A percentile compares a stretch with the other conserved stretches of the same genome.
phyloP scores from a whole-genome alignment of 176 grass and related monocot genomes.

The Elymus sibiricus region DNA sequence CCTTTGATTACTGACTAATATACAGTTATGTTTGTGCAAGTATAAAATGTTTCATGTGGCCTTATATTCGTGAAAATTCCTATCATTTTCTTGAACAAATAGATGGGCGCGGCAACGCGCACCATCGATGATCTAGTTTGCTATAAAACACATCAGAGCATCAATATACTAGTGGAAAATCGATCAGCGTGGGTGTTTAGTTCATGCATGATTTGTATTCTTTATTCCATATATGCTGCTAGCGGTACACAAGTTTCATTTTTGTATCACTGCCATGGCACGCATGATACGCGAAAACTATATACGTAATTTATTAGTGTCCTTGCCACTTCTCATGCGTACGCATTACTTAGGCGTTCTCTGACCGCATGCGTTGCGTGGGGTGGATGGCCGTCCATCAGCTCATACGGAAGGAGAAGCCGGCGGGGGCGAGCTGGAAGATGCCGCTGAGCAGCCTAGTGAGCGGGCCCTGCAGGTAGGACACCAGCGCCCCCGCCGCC shows the following conservation, averaged over 20 bases:
- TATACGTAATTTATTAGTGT: too few relatives aligned
- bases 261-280: neutral
- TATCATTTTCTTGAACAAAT: too few relatives aligned
- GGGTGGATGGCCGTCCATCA: neutral
- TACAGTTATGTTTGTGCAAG: too few relatives aligned
- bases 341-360: neutral
- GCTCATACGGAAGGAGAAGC: constrained; percentile 38
- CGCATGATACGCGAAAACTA: too few relatives aligned
- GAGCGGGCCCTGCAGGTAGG: constrained; percentile 33
- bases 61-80: too few relatives aligned
- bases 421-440: constrained; percentile 34
- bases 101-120: too few relatives aligned
- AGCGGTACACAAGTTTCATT: neutral
- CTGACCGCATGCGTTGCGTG: neutral
- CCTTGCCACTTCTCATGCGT: too few relatives aligned
- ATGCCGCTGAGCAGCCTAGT: constrained; percentile 24
- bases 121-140: neutral
- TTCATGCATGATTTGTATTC: neutral
- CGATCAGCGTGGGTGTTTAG: neutral
- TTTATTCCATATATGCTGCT: neutral
- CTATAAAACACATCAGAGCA: neutral
- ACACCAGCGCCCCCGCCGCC: constrained; percentile 32
- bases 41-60: too few relatives aligned
- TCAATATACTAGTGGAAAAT: too few relatives aligned
- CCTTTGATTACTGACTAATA: too few relatives aligned